Evolutionary conservation across 352 stramenopile species (phyloP).

Genomic region (Pythium utonaiense): DNA sequence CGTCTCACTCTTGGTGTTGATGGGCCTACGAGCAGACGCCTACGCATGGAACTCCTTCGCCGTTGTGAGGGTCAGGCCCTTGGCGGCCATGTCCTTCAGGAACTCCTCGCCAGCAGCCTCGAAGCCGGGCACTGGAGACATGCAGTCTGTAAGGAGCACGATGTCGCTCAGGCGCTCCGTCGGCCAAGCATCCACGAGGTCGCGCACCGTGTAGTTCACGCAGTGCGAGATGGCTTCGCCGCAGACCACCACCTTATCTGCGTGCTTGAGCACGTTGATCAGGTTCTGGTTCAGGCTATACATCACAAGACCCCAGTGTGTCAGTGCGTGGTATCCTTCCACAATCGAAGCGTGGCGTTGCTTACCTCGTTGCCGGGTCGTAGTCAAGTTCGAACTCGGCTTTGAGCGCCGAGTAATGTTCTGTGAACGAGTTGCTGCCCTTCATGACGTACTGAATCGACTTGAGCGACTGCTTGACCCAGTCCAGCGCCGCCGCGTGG

Average conservation of each 20-base stretch:
- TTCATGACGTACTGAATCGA: slow-evolving; percentile 90
- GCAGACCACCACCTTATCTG: slow-evolving; percentile 87
- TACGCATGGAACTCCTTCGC: slow-evolving; percentile 41
- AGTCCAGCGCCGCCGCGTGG: slow-evolving; percentile 78
- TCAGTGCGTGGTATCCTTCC: slow-evolving; percentile 2
- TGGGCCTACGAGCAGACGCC: background rate
- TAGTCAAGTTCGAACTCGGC: slow-evolving; percentile 90
- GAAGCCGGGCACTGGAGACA: slow-evolving; percentile 69
- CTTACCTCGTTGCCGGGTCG: slow-evolving; percentile 41
- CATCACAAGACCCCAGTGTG: slow-evolving; percentile 81
- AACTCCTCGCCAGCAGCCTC: slow-evolving; percentile 64
- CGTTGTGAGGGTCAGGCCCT: slow-evolving; percentile 60
- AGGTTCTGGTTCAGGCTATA: slow-evolving; percentile 81
- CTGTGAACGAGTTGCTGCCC: slow-evolving; percentile 93
- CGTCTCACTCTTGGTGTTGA: too few relatives aligned
- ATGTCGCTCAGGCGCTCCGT: slow-evolving; percentile 58
- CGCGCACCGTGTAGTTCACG: slow-evolving; percentile 95
- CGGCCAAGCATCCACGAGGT: slow-evolving; percentile 88
- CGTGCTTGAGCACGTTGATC: slow-evolving; percentile 81
- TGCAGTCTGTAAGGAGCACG: slow-evolving; percentile 75
- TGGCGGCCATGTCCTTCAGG: slow-evolving; percentile 53
- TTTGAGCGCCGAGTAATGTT: slow-evolving; percentile 94
- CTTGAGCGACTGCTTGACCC: slow-evolving; percentile 63
- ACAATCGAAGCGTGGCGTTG: background rate
- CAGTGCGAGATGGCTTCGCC: slow-evolving; percentile 96